phyloP scores from a whole-genome alignment of 1,284 basidiomycete genomes.

The Cerioporus squamosus region DNA sequence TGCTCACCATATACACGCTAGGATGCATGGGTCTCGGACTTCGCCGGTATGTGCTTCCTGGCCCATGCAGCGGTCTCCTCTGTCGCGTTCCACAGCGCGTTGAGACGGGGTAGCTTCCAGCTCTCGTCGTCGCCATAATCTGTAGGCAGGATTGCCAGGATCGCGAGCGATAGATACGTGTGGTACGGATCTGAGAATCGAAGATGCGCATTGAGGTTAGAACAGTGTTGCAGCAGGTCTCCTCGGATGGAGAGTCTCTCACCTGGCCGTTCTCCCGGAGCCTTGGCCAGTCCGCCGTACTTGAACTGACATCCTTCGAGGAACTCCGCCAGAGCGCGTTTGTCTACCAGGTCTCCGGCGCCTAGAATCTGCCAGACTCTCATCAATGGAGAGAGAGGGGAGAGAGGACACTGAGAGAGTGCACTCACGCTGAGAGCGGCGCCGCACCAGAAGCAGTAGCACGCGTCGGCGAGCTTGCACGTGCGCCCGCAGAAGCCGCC shows the following conservation, averaged over 20 bases:
- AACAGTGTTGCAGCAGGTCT: neutral
- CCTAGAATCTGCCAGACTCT: constrained; percentile 61
- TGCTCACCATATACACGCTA: too few species aligned
- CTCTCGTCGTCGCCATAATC: constrained; percentile 37
- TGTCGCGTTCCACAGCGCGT: constrained; percentile 74
- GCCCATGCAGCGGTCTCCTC: constrained; percentile 69
- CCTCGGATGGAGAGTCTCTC: constrained; percentile 18
- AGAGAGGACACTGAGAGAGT: neutral
- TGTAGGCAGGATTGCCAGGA: constrained; percentile 70
- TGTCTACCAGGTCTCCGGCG: constrained; percentile 58
- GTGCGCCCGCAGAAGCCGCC: constrained; percentile 89
- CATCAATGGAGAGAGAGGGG: neutral
- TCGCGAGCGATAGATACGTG: constrained; percentile 87
- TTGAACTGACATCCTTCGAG: constrained; percentile 80
- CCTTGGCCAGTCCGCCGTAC: constrained; percentile 86
- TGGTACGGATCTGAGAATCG: constrained; percentile 84
- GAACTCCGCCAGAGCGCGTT: constrained; percentile 60
- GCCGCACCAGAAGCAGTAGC: constrained; percentile 95
- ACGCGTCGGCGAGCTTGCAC: constrained; percentile 86
- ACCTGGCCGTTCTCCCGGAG: constrained; percentile 80
- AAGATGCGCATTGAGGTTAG: neutral
- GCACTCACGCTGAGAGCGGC: constrained; percentile 70
- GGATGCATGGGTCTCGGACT: neutral
- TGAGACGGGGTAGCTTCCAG: constrained; percentile 64
- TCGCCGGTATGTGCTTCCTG: constrained; percentile 47